A percentile compares a stretch with the other conserved stretches of the same genome.
These are phyloP conservation scores for Capsella bursapastoris DNA, from an alignment of 345 rosid genomes.

Conservation along the genomic window DNA sequence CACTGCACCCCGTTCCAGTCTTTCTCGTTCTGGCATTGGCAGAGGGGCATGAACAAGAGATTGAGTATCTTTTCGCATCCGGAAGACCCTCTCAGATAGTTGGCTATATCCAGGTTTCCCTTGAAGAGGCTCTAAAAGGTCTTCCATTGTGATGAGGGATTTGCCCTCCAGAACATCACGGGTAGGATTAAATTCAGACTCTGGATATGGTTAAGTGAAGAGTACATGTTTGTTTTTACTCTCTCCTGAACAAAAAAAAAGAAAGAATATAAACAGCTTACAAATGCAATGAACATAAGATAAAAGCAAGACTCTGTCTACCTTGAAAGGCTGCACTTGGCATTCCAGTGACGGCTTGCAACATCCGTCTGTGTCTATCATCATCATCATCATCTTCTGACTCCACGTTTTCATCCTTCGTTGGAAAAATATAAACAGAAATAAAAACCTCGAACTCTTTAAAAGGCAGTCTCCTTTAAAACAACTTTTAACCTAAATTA, in stretches of 20 bases:
- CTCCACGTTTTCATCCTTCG: constrained; percentile 61
- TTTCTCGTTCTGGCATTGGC: constrained; percentile 66
- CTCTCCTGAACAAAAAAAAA: constrained; percentile 51
- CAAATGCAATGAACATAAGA: constrained; percentile 12
- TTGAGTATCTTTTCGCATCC: constrained; percentile 51
- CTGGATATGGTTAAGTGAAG: constrained; percentile 74
- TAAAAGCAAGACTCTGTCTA: constrained; percentile 34
- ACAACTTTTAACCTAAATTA: neutral
- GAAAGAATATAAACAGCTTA: neutral
- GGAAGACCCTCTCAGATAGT: constrained; percentile 56
- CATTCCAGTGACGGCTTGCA: constrained; percentile 79
- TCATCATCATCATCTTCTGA: constrained; percentile 52
- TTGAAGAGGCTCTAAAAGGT: constrained; percentile 68
- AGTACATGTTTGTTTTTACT: constrained; percentile 54
- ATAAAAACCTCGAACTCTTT: too few relatives aligned
- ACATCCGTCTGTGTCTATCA: constrained; percentile 71
- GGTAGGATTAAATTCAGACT: constrained; percentile 85
- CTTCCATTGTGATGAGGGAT: constrained; percentile 56
- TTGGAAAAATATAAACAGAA: neutral
- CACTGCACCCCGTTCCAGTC: constrained; percentile 74
- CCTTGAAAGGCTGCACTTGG: constrained; percentile 75
- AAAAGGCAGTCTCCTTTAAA: too few relatives aligned
- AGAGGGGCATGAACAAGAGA: constrained; percentile 72
- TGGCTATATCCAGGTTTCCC: constrained; percentile 61
- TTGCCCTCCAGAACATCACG: constrained; percentile 77